A percentile compares a stretch with the other conserved stretches of the same genome.
Conservation (phyloP, 345 rosid genomes). For the Eucalyptus camaldulensis region DNA sequence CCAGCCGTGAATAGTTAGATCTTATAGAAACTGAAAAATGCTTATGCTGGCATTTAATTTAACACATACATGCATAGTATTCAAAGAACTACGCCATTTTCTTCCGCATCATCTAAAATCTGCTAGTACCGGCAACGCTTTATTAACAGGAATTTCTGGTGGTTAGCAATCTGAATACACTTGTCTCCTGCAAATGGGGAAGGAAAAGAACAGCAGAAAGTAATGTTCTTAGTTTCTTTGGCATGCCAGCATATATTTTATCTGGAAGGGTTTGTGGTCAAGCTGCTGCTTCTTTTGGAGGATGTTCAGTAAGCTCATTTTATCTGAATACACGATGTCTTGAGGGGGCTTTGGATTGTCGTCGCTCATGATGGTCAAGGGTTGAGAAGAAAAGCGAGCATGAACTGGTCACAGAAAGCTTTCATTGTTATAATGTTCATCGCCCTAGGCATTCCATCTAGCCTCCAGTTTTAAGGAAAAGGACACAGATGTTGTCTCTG, state of each 20-base stretch:
- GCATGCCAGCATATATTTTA: neutral
- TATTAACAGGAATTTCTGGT: neutral
- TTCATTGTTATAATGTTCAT: too few species aligned
- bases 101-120: neutral
- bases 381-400: neutral
- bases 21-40: neutral
- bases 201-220: neutral
- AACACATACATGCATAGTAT: neutral
- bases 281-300: neutral
- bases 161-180: neutral
- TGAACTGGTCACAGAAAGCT: too few species aligned
- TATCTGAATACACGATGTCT: too few species aligned
- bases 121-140: neutral
- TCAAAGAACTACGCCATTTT: neutral
- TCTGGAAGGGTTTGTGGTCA: neutral
- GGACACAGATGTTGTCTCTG: accelerated
- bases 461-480: too few species aligned
- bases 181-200: neutral
- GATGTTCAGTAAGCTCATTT: too few species aligned
- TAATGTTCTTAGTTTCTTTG: neutral
- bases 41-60: neutral
- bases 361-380: neutral
- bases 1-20: neutral
- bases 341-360: neutral
- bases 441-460: too few species aligned